phyloP scores from a whole-genome alignment of 257 asterid species.

The Przewalskia tangutica region DNA sequence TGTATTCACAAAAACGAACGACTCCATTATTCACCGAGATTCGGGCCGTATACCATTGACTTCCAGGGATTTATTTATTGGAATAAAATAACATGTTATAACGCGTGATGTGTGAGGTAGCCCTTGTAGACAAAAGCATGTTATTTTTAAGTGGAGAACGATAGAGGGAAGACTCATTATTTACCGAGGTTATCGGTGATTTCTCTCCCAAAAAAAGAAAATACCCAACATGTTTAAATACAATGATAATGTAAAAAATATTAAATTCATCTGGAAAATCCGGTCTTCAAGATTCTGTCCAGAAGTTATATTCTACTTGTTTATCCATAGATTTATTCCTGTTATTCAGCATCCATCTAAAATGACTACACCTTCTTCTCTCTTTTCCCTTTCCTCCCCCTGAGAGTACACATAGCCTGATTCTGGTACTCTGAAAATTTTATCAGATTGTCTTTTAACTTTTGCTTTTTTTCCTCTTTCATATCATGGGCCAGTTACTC shows the following conservation, averaged over 20 bases:
- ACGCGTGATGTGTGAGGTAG: too few species aligned
- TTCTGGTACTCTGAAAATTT: conserved; percentile 31
- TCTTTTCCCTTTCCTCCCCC: not conserved
- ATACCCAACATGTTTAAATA: too few species aligned
- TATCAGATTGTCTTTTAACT: conserved; percentile 43
- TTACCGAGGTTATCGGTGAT: too few species aligned
- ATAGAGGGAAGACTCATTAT: too few species aligned
- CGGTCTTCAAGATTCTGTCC: conserved; percentile 17
- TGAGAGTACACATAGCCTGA: conserved; percentile 17
- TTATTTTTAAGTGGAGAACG: too few species aligned
- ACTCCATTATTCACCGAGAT: not conserved
- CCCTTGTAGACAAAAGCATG: too few species aligned
- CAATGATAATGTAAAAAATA: not conserved
- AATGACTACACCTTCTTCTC: not conserved
- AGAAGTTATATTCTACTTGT: conserved; percentile 7
- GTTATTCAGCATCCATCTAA: conserved; percentile 1
- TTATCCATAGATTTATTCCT: conserved; percentile 11
- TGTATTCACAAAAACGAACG: too few species aligned
- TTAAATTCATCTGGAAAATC: not conserved
- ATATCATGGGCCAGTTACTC: conserved; percentile 28
- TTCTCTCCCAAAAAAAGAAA: too few species aligned
- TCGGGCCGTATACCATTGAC: not conserved
- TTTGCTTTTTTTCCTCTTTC: conserved; percentile 25
- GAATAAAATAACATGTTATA: not conserved
- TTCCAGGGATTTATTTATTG: not conserved